Conservation (phyloP, 192 early-diverging fungal species). For the Haplosporangium gracile region DNA sequence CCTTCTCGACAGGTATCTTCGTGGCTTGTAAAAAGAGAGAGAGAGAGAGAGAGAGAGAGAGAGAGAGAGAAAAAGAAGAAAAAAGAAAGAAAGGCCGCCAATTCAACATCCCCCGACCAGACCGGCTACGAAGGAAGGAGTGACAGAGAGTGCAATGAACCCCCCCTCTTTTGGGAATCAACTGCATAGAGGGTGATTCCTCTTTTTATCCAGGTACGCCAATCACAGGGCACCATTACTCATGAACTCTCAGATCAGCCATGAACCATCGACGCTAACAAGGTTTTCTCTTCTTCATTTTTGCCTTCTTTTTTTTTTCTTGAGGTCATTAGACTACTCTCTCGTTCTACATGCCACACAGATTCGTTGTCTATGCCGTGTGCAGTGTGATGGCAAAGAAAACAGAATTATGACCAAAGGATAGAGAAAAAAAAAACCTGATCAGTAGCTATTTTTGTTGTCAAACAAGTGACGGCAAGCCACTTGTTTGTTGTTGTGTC, state of each 20-base stretch:
- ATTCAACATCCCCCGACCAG: background rate
- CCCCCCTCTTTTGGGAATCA: slow-evolving; percentile 11
- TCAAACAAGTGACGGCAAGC: background rate
- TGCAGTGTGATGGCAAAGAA: background rate
- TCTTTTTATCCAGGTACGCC: background rate
- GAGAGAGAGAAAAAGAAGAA: background rate
- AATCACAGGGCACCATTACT: background rate
- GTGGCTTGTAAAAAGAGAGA: background rate
- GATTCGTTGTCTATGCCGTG: background rate
- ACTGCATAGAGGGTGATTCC: background rate
- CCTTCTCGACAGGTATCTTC: background rate
- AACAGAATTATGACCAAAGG: background rate
- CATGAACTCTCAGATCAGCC: background rate
- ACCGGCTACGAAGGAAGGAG: background rate
- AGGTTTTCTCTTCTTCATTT: background rate
- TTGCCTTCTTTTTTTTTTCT: background rate
- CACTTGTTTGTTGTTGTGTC: background rate
- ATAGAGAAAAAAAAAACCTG: background rate
- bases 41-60: background rate
- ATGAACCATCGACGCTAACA: background rate
- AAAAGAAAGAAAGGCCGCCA: background rate
- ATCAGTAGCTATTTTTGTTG: background rate
- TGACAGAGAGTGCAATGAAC: background rate
- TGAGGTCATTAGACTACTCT: background rate
- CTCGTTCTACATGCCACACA: background rate